phyloP scores from a whole-genome alignment of 2,329 filamentous ascomycete species.

The Colletotrichum aenigma region DNA sequence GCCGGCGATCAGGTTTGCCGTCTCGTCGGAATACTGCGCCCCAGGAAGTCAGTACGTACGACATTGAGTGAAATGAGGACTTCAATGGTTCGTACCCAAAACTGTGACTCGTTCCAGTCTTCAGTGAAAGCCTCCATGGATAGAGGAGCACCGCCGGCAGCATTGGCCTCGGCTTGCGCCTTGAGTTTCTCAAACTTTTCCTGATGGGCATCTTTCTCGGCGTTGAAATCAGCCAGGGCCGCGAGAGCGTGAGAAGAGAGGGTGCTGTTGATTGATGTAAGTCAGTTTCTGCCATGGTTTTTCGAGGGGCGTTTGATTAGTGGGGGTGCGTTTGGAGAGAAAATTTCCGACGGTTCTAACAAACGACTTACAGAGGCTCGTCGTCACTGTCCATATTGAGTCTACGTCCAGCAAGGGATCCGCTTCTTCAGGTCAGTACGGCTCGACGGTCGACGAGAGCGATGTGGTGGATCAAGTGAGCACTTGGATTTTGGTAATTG shows the following conservation, averaged over 20 bases:
- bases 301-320: background rate
- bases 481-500: background rate
- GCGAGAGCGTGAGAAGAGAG: constrained; percentile 71
- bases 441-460: background rate
- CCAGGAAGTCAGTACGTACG: background rate
- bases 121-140: constrained; percentile 76
- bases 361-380: constrained; percentile 50
- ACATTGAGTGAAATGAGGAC: background rate
- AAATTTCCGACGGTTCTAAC: background rate
- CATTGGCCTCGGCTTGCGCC: constrained; percentile 57
- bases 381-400: constrained; percentile 42
- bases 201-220: constrained; percentile 70
- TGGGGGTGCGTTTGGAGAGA: background rate
- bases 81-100: constrained; percentile 65
- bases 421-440: background rate
- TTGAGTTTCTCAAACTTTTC: constrained; percentile 73
- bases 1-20: constrained; percentile 65
- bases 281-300: background rate
- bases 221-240: constrained; percentile 76
- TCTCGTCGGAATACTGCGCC: constrained; percentile 73
- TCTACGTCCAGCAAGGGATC: background rate
- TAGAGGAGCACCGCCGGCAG: constrained; percentile 17
- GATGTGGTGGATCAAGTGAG: background rate
- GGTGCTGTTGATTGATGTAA: constrained; percentile 42
- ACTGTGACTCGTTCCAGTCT: constrained; percentile 85